phyloP scores from a whole-genome alignment of 2,329 filamentous ascomycete species.

The Colletotrichum brevisporum region DNA sequence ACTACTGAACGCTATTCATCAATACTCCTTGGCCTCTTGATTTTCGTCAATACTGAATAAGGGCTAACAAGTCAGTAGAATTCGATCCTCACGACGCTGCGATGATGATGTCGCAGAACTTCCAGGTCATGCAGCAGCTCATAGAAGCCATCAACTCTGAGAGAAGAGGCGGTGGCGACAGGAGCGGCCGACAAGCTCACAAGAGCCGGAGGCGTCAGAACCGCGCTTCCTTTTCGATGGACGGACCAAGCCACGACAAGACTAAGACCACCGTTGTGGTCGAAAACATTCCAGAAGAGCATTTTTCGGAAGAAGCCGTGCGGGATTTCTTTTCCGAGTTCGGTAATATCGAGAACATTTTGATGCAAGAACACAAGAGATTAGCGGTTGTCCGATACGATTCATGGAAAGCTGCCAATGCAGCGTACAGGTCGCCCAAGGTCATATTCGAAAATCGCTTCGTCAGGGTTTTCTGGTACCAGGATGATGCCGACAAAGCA shows the following conservation, averaged over 20 bases:
- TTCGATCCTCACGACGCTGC: slow-evolving; percentile 41
- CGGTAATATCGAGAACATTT: slow-evolving; percentile 74
- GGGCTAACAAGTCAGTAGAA: slow-evolving; percentile 34
- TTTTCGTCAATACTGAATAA: background rate
- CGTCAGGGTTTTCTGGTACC: slow-evolving; percentile 87
- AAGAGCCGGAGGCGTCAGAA: slow-evolving; percentile 35
- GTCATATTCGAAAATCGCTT: slow-evolving; percentile 89
- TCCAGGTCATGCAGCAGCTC: slow-evolving; percentile 39
- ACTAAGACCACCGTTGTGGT: slow-evolving; percentile 79
- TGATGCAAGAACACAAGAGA: slow-evolving; percentile 75
- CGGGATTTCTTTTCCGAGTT: slow-evolving; percentile 80
- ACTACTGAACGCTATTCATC: slow-evolving; percentile 47
- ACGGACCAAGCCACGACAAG: slow-evolving; percentile 73
- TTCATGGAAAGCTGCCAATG: slow-evolving; percentile 75
- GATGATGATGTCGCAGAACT: slow-evolving; percentile 40
- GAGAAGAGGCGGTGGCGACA: slow-evolving; percentile 39
- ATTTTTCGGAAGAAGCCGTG: slow-evolving; percentile 75
- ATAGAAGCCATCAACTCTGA: slow-evolving; percentile 44
- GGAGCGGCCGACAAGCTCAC: slow-evolving; percentile 47
- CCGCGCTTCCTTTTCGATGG: slow-evolving; percentile 73
- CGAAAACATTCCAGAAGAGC: slow-evolving; percentile 82
- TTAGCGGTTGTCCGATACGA: slow-evolving; percentile 80
- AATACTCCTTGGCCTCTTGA: background rate
- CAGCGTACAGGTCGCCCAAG: slow-evolving; percentile 82
- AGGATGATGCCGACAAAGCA: slow-evolving; percentile 61